Evolutionary conservation across 2,329 filamentous ascomycete genomes (phyloP), one percentile per base, ranked within the genome.

Genomic region (Fonsecaea multimorphosa): DNA sequence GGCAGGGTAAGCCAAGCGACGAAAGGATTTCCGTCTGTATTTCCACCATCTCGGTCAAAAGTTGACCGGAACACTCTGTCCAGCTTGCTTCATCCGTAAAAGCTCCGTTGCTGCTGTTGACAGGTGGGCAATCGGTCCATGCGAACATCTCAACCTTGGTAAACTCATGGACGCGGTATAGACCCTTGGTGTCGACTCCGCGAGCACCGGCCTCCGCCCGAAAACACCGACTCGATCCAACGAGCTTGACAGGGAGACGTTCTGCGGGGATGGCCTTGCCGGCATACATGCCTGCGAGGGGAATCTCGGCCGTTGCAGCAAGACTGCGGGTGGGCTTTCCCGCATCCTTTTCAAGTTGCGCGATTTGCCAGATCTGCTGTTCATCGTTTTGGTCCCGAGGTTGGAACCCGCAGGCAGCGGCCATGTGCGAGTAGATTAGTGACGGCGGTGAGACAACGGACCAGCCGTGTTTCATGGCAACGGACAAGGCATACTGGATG

Each of bases 141-240:
- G 91, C 93, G 76, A 99, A 98, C 83, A 99, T 89, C 78, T 99
- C 95, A 0, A 99, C 94, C 77, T 99, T 99, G 31, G 93, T 97
- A 79, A 99, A 99, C 79, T 99, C 95, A 79, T 99, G 95, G 2
- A 99, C 95, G 31, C 95, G 90, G 79, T 98, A 99, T 1, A 99
- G 82, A 4, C 95, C 95, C 79, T 97, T 97, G 1, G 93, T 97
- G 72, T 95, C 92, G 27, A 90, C 89, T 32, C 95, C 95, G 44
- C 94, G 85, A 0, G 93, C 91, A 34, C 95, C 95, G 0, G 95
- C 95, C 80, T 99, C 95, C 52, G 95, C 95, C 59, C 95, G 90
- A 79, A 96, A 99, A 82, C 93, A 96, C n/a, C 95, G 86, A 63
- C 92, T 97, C 0, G 91, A 88, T 16, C 91, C 95, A 2, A 96